Conservation (phyloP, 805 yeast genomes). For the Saccharomycopsis sp. region DNA sequence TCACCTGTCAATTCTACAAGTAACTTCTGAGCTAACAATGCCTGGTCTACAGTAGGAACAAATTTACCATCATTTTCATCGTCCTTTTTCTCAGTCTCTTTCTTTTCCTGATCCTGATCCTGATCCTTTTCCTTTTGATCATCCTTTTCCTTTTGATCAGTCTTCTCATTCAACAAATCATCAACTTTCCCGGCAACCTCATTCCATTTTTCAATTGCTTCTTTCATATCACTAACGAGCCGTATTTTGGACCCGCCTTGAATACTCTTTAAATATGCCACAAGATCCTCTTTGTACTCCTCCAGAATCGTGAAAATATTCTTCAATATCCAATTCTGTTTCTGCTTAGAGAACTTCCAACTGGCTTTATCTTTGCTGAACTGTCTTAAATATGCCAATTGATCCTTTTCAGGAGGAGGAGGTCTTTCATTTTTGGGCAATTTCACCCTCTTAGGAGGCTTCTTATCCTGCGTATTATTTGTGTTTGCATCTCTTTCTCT, state of each 20-base stretch:
- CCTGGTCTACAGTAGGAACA: constrained; percentile 31
- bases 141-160: constrained; percentile 17
- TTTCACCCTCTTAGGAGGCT: constrained; percentile 65
- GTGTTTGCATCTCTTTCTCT: constrained; percentile 21
- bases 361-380: constrained; percentile 47
- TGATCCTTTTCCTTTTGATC: constrained; percentile 19
- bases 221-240: constrained; percentile 42
- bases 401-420: constrained; percentile 67
- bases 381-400: constrained; percentile 55
- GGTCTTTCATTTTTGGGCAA: constrained; percentile 60
- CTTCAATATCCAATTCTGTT: constrained; percentile 78
- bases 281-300: constrained; percentile 45
- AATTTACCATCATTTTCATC: constrained; percentile 21
- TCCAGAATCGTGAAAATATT: constrained; percentile 49
- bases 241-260: constrained; percentile 68
- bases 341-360: constrained; percentile 85
- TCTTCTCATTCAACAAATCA: constrained; percentile 22
- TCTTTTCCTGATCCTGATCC: constrained; percentile 16
- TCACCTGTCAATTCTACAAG: constrained; percentile 33
- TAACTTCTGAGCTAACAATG: constrained; percentile 35
- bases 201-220: constrained; percentile 53
- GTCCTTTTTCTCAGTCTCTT: constrained; percentile 18
- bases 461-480: constrained; percentile 30
- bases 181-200: constrained; percentile 21
- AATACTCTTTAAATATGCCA: constrained; percentile 48